phyloP scores from a whole-genome alignment of 2,329 filamentous ascomycete species.

The Teratosphaeria zuluensis region DNA sequence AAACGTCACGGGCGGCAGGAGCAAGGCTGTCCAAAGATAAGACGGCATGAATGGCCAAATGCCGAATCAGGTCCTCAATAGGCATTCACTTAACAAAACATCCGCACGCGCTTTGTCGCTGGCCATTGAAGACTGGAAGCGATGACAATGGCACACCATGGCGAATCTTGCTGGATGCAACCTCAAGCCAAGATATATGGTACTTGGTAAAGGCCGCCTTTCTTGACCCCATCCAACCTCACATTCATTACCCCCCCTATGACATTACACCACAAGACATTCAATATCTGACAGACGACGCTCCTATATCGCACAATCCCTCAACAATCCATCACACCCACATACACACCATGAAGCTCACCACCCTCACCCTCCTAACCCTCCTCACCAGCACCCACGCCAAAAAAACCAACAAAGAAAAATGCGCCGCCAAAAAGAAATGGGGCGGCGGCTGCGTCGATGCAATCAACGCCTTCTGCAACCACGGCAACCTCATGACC shows the following conservation, averaged over 20 bases:
- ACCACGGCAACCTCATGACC: constrained; percentile 3
- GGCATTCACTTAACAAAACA: background rate
- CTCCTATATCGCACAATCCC: background rate
- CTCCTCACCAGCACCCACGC: background rate
- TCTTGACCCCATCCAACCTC: no score
- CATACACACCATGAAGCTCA: background rate
- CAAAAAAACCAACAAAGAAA: background rate
- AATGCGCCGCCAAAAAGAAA: constrained; percentile 6
- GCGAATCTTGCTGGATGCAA: background rate
- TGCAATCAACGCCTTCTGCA: constrained; percentile 8
- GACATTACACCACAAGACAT: no score
- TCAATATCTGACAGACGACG: no score
- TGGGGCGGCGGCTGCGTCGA: background rate
- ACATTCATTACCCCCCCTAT: no score
- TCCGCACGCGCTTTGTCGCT: background rate
- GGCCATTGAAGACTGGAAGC: background rate
- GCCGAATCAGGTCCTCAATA: background rate
- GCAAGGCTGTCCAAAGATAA: no score
- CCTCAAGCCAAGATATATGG: background rate
- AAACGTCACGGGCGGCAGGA: no score
- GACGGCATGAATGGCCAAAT: background rate
- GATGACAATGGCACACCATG: background rate
- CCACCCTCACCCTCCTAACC: background rate
- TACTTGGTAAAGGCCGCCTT: background rate
- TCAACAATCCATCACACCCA: background rate